Base-by-base conservation (phyloP, 148 eudicot genomes). In the Cornus suecica region DNA sequence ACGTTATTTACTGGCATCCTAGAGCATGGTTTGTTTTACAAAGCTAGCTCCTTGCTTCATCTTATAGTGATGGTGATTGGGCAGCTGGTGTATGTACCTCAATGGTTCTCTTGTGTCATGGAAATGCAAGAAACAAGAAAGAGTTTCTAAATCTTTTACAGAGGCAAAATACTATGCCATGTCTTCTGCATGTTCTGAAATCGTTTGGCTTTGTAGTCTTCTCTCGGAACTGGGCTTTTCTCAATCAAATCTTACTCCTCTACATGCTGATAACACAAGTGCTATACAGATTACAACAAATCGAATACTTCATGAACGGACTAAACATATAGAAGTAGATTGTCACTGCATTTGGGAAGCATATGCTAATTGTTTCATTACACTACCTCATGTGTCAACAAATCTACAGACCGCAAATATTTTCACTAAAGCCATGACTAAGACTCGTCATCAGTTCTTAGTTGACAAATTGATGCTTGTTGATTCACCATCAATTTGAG, bases 221-320 rank as follows among this genome's bases (percentile, higher is more conserved):
- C 18, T 56, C 1, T 5, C 2, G 8, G 64, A 71, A 20, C 42
- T 52, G 10, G 74, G 74, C 1, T 54, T 71, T 71, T 30, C 65
- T 14, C 41, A 27, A 16, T 1, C 25, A 52, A 22, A 54, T 15
- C 10, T 65, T 15, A 71, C 65, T 9, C 23, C 8, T 54, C 74
- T 71, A 26, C 65, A 54, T 52, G 74, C 26, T 14, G 74, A 71
- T 15, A 71, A 71, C n/a, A 71, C 74, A 10, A 71, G 74, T 52
- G 64, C 65, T 54, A 71, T 71, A 26, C 37, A 56, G 20, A 71
- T 71, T 54, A n/a, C 42, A 4, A 22, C 25, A 2, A 71, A 71
- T 56, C 37, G 23, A 6, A 10, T 54, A 3, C 27, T 23, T 54
- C 62, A 71, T 54, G 23, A 71, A 29, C 34, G 34, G 2, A 51